A percentile compares a stretch with the other conserved stretches of the same genome.
Conservation (phyloP, 2,329 filamentous ascomycete genomes). For the Cladophialophora chaetospira region DNA sequence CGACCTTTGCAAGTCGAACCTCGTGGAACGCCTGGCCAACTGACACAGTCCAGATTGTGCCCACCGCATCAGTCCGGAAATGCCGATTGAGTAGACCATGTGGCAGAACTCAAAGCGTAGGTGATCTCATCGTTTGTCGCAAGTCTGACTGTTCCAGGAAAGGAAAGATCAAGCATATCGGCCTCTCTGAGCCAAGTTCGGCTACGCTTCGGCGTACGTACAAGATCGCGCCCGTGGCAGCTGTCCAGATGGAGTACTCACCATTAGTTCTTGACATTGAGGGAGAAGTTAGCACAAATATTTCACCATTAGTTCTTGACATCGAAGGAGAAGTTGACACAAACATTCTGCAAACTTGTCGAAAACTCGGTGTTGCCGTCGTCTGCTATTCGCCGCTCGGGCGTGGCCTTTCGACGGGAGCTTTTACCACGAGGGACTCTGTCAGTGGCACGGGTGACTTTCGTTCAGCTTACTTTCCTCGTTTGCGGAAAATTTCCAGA, state of each 20-base stretch:
- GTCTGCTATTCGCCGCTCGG: conserved; percentile 25
- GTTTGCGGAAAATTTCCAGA: conserved; percentile 58
- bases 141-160: conserved; percentile 34
- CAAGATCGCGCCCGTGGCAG: conserved; percentile 53
- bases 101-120: conserved; percentile 47
- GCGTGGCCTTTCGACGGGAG: conserved; percentile 24
- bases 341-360: conserved; percentile 24
- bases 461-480: conserved; percentile 46
- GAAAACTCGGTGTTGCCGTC: conserved; percentile 31
- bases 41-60: conserved; percentile 39
- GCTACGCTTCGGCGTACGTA: conserved; percentile 54
- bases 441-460: conserved; percentile 45
- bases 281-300: too few relatives aligned
- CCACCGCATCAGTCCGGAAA: conserved; percentile 45
- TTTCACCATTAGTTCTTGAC: conserved; percentile 48
- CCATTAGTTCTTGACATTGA: too few relatives aligned
- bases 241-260: conserved; percentile 60
- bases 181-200: conserved; percentile 56
- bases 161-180: conserved; percentile 61
- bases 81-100: conserved; percentile 49
- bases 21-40: neutral
- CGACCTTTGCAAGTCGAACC: conserved; percentile 37
- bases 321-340: conserved; percentile 18
- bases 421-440: conserved; percentile 34
- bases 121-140: neutral